Conservation (phyloP, 108 stramenopile species). For the Pseudonitzschia multiseries region DNA sequence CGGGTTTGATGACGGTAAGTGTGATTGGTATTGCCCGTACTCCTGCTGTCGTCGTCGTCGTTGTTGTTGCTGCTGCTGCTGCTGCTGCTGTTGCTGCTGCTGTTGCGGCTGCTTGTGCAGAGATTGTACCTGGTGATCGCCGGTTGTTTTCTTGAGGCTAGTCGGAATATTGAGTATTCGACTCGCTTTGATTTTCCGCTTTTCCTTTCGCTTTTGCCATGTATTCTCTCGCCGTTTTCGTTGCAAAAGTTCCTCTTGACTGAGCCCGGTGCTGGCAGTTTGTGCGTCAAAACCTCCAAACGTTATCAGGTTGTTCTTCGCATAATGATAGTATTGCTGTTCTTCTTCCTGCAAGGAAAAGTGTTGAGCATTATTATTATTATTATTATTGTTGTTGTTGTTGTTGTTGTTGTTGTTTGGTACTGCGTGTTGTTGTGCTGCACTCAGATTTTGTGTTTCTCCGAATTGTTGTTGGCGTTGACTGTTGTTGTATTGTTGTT, state of each 20-base stretch:
- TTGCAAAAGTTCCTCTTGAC: conserved; percentile 30
- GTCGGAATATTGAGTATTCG: conserved; percentile 27
- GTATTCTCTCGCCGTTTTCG: conserved; percentile 24
- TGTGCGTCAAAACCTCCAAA: conserved; percentile 22
- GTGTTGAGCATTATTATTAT: background rate
- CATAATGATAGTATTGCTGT: conserved; percentile 17
- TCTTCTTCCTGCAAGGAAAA: background rate
- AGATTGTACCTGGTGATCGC: background rate
- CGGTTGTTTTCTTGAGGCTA: background rate
- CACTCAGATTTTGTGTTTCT: background rate
- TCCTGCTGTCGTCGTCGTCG: background rate
- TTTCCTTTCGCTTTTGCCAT: conserved; percentile 12
- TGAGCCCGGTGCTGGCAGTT: conserved; percentile 25
- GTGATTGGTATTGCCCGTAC: background rate
- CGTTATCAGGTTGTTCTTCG: conserved; percentile 21
- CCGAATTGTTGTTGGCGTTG: background rate
- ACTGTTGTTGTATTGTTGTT: background rate
- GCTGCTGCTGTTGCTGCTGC: conserved; percentile 12
- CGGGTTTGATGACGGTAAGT: background rate
- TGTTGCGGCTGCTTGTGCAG: background rate
- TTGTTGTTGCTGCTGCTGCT: background rate
- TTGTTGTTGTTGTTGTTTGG: too few relatives aligned
- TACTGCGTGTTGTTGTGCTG: background rate
- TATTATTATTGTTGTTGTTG: too few relatives aligned
- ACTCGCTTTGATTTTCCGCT: background rate